Evolutionary conservation across 352 stramenopile genomes (phyloP).

Genomic region (Paralagenidium karlingii): DNA sequence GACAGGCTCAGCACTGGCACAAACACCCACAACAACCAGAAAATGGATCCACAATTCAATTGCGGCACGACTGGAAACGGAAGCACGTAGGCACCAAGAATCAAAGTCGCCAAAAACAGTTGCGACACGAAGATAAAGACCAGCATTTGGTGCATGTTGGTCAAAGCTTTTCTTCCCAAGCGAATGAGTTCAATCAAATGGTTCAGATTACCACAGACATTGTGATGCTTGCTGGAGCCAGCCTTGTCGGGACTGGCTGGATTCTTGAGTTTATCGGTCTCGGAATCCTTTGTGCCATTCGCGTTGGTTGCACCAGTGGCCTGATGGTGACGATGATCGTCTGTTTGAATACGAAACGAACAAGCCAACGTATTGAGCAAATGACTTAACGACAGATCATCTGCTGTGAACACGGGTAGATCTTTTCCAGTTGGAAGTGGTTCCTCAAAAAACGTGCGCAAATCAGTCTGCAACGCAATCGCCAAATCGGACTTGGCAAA

Average conservation of each 20-base stretch:
- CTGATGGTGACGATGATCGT: no score
- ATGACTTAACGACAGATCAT: constrained; percentile 72
- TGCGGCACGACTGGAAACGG: constrained; percentile 69
- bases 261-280: constrained; percentile 7
- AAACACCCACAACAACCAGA: constrained; percentile 74
- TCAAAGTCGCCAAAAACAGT: constrained; percentile 62
- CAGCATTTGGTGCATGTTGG: constrained; percentile 74
- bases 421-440: constrained; percentile 36
- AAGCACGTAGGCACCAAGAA: constrained; percentile 47
- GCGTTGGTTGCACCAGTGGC: no score
- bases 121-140: constrained; percentile 80
- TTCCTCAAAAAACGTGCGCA: constrained; percentile 64
- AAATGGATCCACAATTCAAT: constrained; percentile 61
- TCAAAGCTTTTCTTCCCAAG: constrained; percentile 63
- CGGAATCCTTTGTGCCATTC: constrained; percentile 1
- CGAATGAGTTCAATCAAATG: constrained; percentile 75
- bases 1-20: constrained; percentile 61
- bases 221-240: background rate
- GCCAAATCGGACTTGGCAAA: constrained; percentile 63
- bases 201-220: no score
- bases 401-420: constrained; percentile 45
- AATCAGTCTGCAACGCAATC: constrained; percentile 41
- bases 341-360: constrained; percentile 46
- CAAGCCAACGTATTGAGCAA: constrained; percentile 75
- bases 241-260: constrained; percentile 12